Percentiles rank a stretch among this genome's conserved stretches.
These are phyloP conservation scores for Aspergillus alliaceus DNA, from an alignment of 2,329 filamentous ascomycete species.

Conservation along the genomic window DNA sequence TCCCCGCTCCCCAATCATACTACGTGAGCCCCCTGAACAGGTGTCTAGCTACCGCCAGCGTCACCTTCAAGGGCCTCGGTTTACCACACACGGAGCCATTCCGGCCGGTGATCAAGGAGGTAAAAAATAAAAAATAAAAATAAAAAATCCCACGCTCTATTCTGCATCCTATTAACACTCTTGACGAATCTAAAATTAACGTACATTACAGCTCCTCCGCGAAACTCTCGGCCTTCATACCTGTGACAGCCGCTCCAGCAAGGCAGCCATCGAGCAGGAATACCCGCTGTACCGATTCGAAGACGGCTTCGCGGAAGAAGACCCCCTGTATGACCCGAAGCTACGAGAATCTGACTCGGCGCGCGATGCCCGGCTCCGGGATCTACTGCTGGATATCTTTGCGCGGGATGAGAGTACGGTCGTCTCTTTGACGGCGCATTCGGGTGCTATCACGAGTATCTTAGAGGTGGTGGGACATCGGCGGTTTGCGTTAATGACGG, in stretches of 20 bases:
- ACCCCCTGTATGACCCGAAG: conserved; percentile 53
- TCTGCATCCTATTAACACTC: too few relatives aligned
- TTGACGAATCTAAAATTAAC: too few relatives aligned
- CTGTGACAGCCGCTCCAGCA: conserved; percentile 57
- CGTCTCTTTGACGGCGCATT: conserved; percentile 59
- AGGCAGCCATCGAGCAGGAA: conserved; percentile 47
- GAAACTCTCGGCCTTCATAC: conserved; percentile 63
- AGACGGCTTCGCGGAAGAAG: conserved; percentile 53
- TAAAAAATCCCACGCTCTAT: too few relatives aligned
- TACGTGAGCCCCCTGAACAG: conserved; percentile 59
- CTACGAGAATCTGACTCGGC: conserved; percentile 50
- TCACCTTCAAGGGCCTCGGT: conserved; percentile 53
- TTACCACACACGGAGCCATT: conserved; percentile 51
- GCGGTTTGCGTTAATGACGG: conserved; percentile 49
- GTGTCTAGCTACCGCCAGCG: conserved; percentile 57
- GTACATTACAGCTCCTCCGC: conserved; percentile 46
- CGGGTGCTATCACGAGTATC: conserved; percentile 58
- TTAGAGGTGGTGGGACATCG: conserved; percentile 49
- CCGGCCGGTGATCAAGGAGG: conserved; percentile 58
- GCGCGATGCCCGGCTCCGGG: conserved; percentile 48
- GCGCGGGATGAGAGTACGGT: conserved; percentile 46
- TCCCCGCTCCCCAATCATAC: conserved; percentile 56
- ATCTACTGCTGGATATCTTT: conserved; percentile 57
- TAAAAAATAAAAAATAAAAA: conserved; percentile 15
- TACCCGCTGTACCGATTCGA: conserved; percentile 57